phyloP scores from a whole-genome alignment of 805 yeast genomes.

The Teunomyces gatunensis region DNA sequence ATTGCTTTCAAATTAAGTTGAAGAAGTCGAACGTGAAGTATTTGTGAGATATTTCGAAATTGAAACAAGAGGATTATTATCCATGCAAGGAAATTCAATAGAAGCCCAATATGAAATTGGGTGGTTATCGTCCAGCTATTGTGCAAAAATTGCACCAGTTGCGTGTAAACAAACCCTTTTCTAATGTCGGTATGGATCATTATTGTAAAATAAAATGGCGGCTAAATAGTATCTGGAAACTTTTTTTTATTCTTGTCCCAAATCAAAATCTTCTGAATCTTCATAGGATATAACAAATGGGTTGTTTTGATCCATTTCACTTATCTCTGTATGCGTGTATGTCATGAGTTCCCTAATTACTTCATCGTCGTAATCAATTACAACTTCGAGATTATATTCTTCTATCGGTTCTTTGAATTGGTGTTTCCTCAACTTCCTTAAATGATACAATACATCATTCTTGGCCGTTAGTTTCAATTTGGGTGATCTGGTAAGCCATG shows the following conservation, averaged over 20 bases:
- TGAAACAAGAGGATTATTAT: conserved; percentile 1
- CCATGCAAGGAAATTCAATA: conserved; percentile 2
- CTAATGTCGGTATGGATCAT: neutral
- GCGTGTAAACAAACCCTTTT: neutral
- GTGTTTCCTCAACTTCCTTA: neutral
- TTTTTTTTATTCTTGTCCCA: neutral
- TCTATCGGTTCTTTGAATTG: neutral
- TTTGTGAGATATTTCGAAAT: neutral
- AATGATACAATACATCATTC: neutral
- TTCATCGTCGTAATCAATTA: neutral
- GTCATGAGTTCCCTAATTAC: neutral
- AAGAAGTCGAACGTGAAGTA: neutral
- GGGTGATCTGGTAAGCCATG: conserved; percentile 14
- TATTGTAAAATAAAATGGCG: neutral
- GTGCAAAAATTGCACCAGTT: neutral
- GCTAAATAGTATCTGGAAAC: neutral
- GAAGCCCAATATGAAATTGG: neutral
- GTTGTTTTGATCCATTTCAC: neutral
- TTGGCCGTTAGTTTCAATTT: neutral
- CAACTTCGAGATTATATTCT: neutral
- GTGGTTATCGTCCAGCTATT: neutral
- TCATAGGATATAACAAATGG: neutral
- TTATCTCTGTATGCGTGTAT: neutral
- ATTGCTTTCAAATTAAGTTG: neutral
- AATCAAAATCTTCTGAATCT: neutral